Percentiles rank a stretch among this genome's conserved stretches.
Conservation (phyloP, 371 early-diverging fungal genomes). For the Mucor saturninus region DNA sequence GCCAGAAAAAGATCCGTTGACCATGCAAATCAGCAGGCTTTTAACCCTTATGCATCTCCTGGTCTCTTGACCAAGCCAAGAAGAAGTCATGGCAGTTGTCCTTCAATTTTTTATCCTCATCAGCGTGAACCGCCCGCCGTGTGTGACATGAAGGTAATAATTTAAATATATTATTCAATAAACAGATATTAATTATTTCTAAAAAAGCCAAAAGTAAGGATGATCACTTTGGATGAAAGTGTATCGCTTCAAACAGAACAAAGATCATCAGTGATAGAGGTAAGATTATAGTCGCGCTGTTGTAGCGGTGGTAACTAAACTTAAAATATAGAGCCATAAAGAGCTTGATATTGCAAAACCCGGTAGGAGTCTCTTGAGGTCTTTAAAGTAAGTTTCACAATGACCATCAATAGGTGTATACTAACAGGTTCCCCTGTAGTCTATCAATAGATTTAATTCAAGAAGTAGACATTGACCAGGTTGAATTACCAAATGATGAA, state of each 20-base stretch:
- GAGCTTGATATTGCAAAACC: conserved; percentile 5
- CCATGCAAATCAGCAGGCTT: conserved; percentile 28
- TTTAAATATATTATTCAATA: not conserved
- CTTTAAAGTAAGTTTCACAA: conserved; percentile 18
- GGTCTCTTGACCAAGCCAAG: conserved; percentile 19
- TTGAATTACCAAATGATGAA: conserved; percentile 15
- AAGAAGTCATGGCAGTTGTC: conserved; percentile 13
- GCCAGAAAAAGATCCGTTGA: conserved; percentile 33
- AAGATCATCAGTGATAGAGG: conserved; percentile 14
- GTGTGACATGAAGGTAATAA: not conserved
- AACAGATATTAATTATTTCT: not conserved
- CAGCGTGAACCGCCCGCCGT: not conserved
- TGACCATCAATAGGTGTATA: not conserved
- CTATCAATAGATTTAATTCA: conserved; percentile 15
- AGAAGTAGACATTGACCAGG: conserved; percentile 11
- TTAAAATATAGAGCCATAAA: conserved; percentile 11
- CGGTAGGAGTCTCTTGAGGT: conserved; percentile 6
- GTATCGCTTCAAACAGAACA: conserved; percentile 25
- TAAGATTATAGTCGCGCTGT: not conserved
- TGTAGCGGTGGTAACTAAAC: not conserved
- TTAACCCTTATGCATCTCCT: conserved; percentile 10
- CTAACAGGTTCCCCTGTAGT: conserved; percentile 4
- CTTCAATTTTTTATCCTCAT: conserved; percentile 8
- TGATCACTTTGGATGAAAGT: conserved; percentile 28
- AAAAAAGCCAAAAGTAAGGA: conserved; percentile 27